phyloP scores from a whole-genome alignment of 768 basidiomycete species.

The Termitomyces sp. region DNA sequence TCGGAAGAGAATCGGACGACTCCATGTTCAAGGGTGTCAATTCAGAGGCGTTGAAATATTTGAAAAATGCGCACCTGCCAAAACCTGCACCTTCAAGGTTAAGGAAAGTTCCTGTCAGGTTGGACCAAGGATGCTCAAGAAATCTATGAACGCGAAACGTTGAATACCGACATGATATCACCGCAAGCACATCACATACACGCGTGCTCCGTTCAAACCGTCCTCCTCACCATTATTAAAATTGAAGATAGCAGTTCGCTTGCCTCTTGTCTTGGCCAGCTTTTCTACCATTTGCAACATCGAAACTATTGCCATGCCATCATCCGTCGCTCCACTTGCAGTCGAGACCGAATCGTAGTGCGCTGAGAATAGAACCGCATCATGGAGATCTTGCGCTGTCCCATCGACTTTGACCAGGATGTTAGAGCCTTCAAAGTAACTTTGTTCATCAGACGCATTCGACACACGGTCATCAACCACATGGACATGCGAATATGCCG shows the following conservation, averaged over 20 bases:
- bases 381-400: conserved; percentile 31
- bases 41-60: neutral
- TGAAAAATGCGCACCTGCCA: conserved; percentile 53
- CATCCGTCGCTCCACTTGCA: conserved; percentile 72
- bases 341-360: conserved; percentile 83
- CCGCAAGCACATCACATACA: conserved; percentile 30
- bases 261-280: conserved; percentile 24
- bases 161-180: neutral
- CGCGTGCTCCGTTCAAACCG: conserved; percentile 68
- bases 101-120: conserved; percentile 61
- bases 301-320: conserved; percentile 27
- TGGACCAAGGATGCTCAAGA: conserved; percentile 73
- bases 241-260: conserved; percentile 71
- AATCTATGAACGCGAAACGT: conserved; percentile 40
- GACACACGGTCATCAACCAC: conserved; percentile 44
- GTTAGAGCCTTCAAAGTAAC: conserved; percentile 69
- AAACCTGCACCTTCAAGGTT: conserved; percentile 82
- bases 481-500: conserved; percentile 41
- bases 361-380: conserved; percentile 70
- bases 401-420: conserved; percentile 65
- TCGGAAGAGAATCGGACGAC: conserved; percentile 76
- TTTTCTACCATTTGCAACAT: conserved; percentile 46
- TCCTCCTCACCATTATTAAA: conserved; percentile 88
- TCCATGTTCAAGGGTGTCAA: conserved; percentile 22
- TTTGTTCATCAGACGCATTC: conserved; percentile 25